Base-by-base conservation (phyloP, 768 basidiomycete genomes). In the Amanita exitialis region DNA sequence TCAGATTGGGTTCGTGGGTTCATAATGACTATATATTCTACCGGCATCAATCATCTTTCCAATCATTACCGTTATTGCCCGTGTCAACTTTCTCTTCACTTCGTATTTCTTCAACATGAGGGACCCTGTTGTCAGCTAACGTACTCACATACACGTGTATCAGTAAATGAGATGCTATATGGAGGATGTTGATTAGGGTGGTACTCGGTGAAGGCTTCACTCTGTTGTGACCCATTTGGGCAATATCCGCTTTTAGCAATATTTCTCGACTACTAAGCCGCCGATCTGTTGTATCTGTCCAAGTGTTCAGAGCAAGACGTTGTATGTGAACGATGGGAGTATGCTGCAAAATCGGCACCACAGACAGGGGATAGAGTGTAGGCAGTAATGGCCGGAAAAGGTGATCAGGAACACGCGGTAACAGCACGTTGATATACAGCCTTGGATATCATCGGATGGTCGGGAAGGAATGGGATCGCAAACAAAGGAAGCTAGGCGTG, bases 71-170 rank as follows among this genome's bases (percentile, higher is more conserved):
- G 41, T 35, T 25, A 36, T 37, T 49, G 47, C 35, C 36, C 47
- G 47, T 48, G 37, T 39, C 47, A 49, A 38, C 15, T 16, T 49
- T 49, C 27, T 28, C 23, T 21, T 36, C 30, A 18, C 36, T 38
- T 50, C 28, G 20, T 35, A 27, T 50, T 41, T 43, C 30, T 50
- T 42, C 37, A 16, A 42, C 41, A 43, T 50, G 49, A 43, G 49
- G 49, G 49, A 50, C 49, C 41, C 39, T 50, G 49, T 49, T 38
- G 47, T 50, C 39, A 30, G 49, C 27, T 50, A 35, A 42, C 41
- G 39, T 35, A 51, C 20, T 51, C 37, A 20, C 8, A 37, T 35
- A 48, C 49, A 51, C 49, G 50, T 51, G 50, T 51, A 51, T 51
- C 30, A 41, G 35, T 18, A 23, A 51, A 44, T 42, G 41, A 13